A percentile compares a stretch with the other conserved stretches of the same genome.
phyloP scores from a whole-genome alignment of 495 filamentous ascomycete species.

The Hypoxylon crocopeplum region DNA sequence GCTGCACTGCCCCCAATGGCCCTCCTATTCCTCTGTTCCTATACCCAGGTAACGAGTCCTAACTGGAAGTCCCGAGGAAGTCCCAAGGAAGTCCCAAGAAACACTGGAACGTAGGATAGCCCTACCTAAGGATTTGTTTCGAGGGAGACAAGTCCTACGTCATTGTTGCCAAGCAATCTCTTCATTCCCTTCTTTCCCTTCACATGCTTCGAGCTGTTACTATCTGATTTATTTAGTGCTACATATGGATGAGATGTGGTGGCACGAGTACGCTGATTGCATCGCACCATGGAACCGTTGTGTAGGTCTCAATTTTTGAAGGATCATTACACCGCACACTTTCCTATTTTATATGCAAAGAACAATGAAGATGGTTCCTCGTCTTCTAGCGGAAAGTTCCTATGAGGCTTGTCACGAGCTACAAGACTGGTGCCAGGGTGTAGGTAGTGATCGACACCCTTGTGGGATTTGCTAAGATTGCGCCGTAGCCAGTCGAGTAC shows the following conservation, averaged over 20 bases:
- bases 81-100: neutral
- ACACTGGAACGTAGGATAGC: too few relatives aligned
- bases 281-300: slow-evolving; percentile 12
- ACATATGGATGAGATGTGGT: neutral
- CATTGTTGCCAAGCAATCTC: slow-evolving; percentile 28
- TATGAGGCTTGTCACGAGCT: neutral
- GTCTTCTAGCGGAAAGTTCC: too few relatives aligned
- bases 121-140: slow-evolving; percentile 12
- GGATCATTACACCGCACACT: too few relatives aligned
- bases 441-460: slow-evolving; percentile 29
- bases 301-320: slow-evolving; percentile 16
- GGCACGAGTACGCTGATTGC: neutral
- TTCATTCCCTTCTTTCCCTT: neutral
- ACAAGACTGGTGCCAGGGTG: neutral
- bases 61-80: too few relatives aligned
- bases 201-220: slow-evolving; percentile 6
- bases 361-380: too few relatives aligned
- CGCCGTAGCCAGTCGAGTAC: slow-evolving; percentile 22
- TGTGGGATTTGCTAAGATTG: slow-evolving; percentile 31
- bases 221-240: neutral
- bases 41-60: neutral
- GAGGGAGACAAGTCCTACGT: slow-evolving; percentile 25
- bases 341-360: too few relatives aligned
- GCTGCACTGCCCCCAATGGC: slow-evolving; percentile 27
- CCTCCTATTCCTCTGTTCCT: neutral